phyloP scores from a whole-genome alignment of 2,329 filamentous ascomycete species.

The Sclerotiophoma versabilis region DNA sequence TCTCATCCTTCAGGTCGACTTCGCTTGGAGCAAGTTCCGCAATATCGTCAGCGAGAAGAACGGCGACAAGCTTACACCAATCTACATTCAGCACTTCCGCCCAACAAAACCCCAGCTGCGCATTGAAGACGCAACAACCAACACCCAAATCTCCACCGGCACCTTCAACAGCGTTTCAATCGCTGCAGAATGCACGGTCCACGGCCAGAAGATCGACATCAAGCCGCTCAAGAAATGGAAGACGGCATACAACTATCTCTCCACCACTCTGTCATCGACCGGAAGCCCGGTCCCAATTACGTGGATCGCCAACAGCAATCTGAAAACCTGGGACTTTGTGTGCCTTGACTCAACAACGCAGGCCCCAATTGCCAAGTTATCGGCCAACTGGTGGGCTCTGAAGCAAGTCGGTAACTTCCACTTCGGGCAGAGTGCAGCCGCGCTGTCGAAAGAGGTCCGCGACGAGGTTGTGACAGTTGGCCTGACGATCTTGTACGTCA shows the following conservation, averaged over 20 bases:
- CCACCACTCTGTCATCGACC: conserved; percentile 13
- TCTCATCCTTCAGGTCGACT: conserved; percentile 26
- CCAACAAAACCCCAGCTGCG: conserved; percentile 28
- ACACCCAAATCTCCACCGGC: conserved; percentile 18
- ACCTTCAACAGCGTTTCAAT: conserved; percentile 27
- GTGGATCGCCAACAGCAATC: conserved; percentile 23
- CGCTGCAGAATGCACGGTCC: conserved; percentile 22
- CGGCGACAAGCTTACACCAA: conserved; percentile 12
- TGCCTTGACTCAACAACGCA: conserved; percentile 27
- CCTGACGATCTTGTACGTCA: conserved; percentile 28
- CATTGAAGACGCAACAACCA: conserved; percentile 15
- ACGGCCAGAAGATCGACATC: conserved; percentile 20
- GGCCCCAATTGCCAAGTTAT: conserved; percentile 27
- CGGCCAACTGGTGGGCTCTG: conserved; percentile 26
- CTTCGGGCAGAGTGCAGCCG: conserved; percentile 19
- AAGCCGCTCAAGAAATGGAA: conserved; percentile 30
- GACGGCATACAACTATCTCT: conserved; percentile 32
- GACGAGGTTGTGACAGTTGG: conserved; percentile 31
- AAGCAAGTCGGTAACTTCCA: conserved; percentile 30
- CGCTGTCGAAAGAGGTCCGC: conserved; percentile 16
- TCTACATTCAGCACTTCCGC: conserved; percentile 31
- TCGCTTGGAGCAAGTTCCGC: conserved; percentile 29
- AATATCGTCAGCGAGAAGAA: conserved; percentile 25
- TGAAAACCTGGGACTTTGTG: conserved; percentile 32
- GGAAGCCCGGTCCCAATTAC: conserved; percentile 13